Evolutionary conservation across 345 rosid species (phyloP).

Genomic region (Citrus mangshanensis): DNA sequence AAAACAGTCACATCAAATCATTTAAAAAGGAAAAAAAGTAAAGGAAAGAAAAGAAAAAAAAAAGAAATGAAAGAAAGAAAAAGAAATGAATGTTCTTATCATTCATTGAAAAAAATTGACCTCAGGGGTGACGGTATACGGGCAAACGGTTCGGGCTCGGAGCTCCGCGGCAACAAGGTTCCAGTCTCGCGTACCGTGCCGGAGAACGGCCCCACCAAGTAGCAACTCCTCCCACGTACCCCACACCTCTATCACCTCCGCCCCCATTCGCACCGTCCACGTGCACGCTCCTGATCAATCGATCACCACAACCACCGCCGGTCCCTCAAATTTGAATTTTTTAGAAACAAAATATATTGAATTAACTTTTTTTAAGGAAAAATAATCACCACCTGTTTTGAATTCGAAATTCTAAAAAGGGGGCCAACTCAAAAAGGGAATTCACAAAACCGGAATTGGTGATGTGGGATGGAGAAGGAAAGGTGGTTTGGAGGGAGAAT

Average conservation of each 20-base stretch:
- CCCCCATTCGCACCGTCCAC: slow-evolving; percentile 22
- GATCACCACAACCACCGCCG: neutral
- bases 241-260: slow-evolving; percentile 50
- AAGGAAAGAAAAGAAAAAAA: no score
- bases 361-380: neutral
- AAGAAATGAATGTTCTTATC: neutral
- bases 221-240: slow-evolving; percentile 94
- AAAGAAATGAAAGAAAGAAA: neutral
- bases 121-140: slow-evolving; percentile 64
- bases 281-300: slow-evolving; percentile 7
- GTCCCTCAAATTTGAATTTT: neutral
- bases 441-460: neutral
- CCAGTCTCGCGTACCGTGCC: slow-evolving; percentile 81
- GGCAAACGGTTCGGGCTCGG: slow-evolving; percentile 55
- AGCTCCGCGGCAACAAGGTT: slow-evolving; percentile 69
- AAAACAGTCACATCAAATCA: neutral
- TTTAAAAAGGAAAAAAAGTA: no score
- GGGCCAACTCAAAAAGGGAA: neutral
- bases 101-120: slow-evolving; percentile 23
- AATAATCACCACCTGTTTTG: neutral
- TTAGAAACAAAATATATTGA: neutral
- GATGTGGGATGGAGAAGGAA: neutral
- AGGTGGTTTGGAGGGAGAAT: slow-evolving; percentile 17
- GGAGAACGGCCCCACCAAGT: slow-evolving; percentile 87
- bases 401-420: neutral